Evolutionary conservation across 1,284 basidiomycete genomes (phyloP).

Genomic region (Macrocystidia cucumis): DNA sequence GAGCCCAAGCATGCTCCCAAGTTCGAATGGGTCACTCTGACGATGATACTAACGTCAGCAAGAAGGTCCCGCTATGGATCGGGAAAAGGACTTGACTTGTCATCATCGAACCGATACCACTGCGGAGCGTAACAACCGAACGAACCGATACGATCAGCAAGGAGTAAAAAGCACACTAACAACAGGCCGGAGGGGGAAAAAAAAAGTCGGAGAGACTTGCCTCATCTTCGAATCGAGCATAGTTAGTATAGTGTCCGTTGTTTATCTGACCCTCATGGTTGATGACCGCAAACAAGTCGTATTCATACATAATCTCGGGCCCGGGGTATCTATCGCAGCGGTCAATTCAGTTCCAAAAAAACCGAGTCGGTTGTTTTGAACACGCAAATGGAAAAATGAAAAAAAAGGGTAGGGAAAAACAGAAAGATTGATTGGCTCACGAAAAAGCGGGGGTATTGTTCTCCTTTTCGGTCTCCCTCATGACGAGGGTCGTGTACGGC

Average conservation of each 20-base stretch:
- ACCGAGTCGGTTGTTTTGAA: too few species aligned
- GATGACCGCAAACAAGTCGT: constrained; percentile 90
- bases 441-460: constrained; percentile 19
- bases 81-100: constrained; percentile 52
- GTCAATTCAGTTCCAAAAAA: too few species aligned
- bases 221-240: constrained; percentile 68
- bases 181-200: too few species aligned
- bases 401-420: constrained; percentile 2
- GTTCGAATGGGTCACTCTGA: constrained; percentile 64
- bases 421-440: constrained; percentile 21
- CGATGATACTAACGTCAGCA: constrained; percentile 3
- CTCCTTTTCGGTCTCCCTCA: constrained; percentile 43
- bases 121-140: constrained; percentile 27
- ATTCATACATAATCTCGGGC: constrained; percentile 74
- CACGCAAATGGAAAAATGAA: too few species aligned
- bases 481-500: constrained; percentile 67
- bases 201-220: too few species aligned
- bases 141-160: too few species aligned
- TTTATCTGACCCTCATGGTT: constrained; percentile 94
- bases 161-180: too few species aligned
- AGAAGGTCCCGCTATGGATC: not conserved
- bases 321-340: constrained; percentile 43
- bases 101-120: constrained; percentile 96
- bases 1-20: constrained; percentile 63
- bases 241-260: constrained; percentile 92